Evolutionary conservation across 257 asterid species (phyloP).

Genomic region (Apocynum venetum): DNA sequence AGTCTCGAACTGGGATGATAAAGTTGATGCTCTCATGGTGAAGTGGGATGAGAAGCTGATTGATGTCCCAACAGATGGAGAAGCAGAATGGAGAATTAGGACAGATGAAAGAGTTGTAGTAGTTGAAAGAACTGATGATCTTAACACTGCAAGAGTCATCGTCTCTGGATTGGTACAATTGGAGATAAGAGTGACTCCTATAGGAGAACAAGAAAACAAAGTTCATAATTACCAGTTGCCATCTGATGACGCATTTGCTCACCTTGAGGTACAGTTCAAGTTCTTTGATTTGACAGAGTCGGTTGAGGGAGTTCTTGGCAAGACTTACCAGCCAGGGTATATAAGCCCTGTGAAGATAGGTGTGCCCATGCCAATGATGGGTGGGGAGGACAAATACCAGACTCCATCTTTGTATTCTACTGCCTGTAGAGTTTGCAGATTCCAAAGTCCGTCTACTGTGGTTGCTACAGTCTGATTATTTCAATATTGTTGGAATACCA

Average conservation of each 20-base stretch:
- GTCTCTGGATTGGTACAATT: slow-evolving; percentile 38
- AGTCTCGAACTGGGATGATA: slow-evolving; percentile 48
- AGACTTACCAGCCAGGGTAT: slow-evolving; percentile 58
- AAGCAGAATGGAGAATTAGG: slow-evolving; percentile 45
- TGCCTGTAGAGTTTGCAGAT: slow-evolving; percentile 48
- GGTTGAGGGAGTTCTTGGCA: slow-evolving; percentile 58
- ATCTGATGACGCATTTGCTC: slow-evolving; percentile 51
- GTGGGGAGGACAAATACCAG: slow-evolving; percentile 63
- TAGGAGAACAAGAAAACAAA: slow-evolving; percentile 49
- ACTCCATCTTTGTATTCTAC: slow-evolving; percentile 53
- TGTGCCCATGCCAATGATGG: slow-evolving; percentile 66
- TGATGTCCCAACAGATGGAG: slow-evolving; percentile 40
- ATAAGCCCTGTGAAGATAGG: slow-evolving; percentile 59
- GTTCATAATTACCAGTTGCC: slow-evolving; percentile 59
- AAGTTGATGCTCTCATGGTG: slow-evolving; percentile 40
- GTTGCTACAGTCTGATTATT: slow-evolving; percentile 25
- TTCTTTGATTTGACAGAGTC: slow-evolving; percentile 41
- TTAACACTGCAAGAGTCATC: slow-evolving; percentile 45
- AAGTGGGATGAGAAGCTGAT: slow-evolving; percentile 44
- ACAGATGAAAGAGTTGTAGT: slow-evolving; percentile 33
- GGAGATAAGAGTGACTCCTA: slow-evolving; percentile 46
- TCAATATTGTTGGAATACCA: background rate
- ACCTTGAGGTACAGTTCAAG: slow-evolving; percentile 58
- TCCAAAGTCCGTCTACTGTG: slow-evolving; percentile 37
- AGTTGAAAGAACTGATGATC: slow-evolving; percentile 58